Conservation (phyloP, 805 yeast species). For the Kuraishia piskuri region DNA sequence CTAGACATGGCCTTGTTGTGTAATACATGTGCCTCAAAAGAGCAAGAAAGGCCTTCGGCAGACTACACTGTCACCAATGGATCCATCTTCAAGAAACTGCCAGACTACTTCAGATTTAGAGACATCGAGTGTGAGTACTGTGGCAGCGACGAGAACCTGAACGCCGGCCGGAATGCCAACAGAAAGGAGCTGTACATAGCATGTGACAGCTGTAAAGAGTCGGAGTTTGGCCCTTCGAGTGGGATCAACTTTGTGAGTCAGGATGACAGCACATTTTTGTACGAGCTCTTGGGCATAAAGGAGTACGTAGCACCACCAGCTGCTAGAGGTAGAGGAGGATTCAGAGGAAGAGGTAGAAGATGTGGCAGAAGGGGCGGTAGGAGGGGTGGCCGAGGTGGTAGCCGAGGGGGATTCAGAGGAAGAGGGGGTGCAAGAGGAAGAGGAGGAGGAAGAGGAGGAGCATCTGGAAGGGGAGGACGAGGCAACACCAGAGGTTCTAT, state of each 20-base stretch:
- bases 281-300: conserved; percentile 38
- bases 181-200: conserved; percentile 19
- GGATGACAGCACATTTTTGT: conserved; percentile 36
- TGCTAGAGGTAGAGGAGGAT: conserved; percentile 1
- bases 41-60: conserved; percentile 35
- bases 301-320: conserved; percentile 14
- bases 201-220: conserved; percentile 33
- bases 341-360: conserved; percentile 6
- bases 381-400: conserved; percentile 10
- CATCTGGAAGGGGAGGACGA: conserved; percentile 1
- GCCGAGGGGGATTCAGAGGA: no score
- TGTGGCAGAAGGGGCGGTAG: conserved; percentile 10
- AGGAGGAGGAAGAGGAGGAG: conserved; percentile 4
- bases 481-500: not conserved
- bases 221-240: conserved; percentile 5
- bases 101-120: conserved; percentile 38
- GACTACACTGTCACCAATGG: conserved; percentile 47
- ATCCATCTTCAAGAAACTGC: conserved; percentile 39
- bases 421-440: conserved; percentile 12
- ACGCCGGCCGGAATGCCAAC: conserved; percentile 26
- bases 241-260: conserved; percentile 30
- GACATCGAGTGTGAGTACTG: conserved; percentile 34
- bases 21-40: conserved; percentile 32
- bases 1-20: conserved; percentile 46
- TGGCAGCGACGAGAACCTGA: conserved; percentile 19